Evolutionary conservation across 2,329 filamentous ascomycete genomes (phyloP).

Genomic region (Microcyclosporella mali): DNA sequence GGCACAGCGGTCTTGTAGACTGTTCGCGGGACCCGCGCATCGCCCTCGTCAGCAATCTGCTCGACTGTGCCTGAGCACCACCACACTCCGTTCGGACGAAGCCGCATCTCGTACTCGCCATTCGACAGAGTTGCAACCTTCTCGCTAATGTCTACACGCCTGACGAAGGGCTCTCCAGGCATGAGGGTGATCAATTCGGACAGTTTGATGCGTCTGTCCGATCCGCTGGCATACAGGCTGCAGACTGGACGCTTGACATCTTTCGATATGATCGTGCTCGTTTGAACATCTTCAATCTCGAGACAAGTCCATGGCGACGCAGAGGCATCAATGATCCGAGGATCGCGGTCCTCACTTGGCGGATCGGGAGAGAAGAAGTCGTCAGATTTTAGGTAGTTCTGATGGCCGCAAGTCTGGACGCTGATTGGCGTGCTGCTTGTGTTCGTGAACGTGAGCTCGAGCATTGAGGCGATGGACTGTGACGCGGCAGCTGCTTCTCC

Average conservation of each 20-base stretch:
- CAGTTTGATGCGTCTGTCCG: slow-evolving; percentile 2
- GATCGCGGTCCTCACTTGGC: slow-evolving; percentile 3
- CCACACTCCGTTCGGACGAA: slow-evolving; percentile 5
- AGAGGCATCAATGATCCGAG: slow-evolving; percentile 11
- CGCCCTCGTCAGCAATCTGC: neutral
- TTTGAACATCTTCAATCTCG: no score
- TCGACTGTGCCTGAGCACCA: slow-evolving; percentile 5
- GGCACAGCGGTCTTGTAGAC: no score
- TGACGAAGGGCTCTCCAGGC: slow-evolving; percentile 2
- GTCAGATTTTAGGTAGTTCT: slow-evolving; percentile 13
- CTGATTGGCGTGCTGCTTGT: slow-evolving; percentile 9
- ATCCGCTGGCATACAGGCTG: no score
- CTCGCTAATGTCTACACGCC: neutral
- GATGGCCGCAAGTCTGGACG: slow-evolving; percentile 14
- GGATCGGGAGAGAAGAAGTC: slow-evolving; percentile 7
- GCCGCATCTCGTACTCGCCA: slow-evolving; percentile 3
- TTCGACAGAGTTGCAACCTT: neutral
- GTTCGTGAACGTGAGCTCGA: slow-evolving; percentile 13
- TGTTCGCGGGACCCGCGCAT: neutral
- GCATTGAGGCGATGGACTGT: neutral
- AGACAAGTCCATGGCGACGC: neutral
- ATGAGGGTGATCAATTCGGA: slow-evolving; percentile 2
- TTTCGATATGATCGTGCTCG: neutral
- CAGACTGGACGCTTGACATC: no score
- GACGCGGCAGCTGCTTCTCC: no score